Percentiles rank a stretch among this genome's conserved stretches.
phyloP scores from a whole-genome alignment of 2,329 filamentous ascomycete genomes.

The Calonectria henricotiae region DNA sequence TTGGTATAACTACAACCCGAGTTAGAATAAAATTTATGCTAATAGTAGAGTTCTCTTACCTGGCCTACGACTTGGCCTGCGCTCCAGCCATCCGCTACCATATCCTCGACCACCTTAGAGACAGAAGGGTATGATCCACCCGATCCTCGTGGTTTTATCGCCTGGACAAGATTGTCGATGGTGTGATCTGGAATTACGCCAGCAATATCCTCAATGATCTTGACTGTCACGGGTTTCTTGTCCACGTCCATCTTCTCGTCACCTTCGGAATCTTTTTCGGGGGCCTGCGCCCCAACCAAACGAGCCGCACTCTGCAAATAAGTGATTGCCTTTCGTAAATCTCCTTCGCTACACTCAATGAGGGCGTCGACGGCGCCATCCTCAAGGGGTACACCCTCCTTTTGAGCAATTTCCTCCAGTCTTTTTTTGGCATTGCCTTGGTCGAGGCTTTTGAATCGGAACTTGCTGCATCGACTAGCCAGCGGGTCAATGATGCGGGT shows the following conservation, averaged over 20 bases:
- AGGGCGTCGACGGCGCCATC: slow-evolving; percentile 87
- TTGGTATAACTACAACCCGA: slow-evolving; percentile 80
- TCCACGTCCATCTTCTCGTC: slow-evolving; percentile 77
- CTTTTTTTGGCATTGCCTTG: slow-evolving; percentile 86
- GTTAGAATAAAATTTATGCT: slow-evolving; percentile 33
- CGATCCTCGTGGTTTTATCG: slow-evolving; percentile 81
- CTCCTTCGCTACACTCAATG: slow-evolving; percentile 91
- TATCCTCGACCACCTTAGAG: slow-evolving; percentile 85
- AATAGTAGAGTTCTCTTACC: slow-evolving; percentile 62
- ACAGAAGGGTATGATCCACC: slow-evolving; percentile 81
- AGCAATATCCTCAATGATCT: slow-evolving; percentile 93
- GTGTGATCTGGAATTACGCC: slow-evolving; percentile 89
- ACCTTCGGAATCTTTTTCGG: slow-evolving; percentile 65
- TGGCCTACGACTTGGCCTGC: slow-evolving; percentile 89
- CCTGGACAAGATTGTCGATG: slow-evolving; percentile 79
- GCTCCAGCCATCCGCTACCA: slow-evolving; percentile 98
- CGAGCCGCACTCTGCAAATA: slow-evolving; percentile 95
- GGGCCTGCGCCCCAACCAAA: slow-evolving; percentile 80
- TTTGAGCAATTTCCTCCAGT: slow-evolving; percentile 85
- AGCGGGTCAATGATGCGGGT: slow-evolving; percentile 98
- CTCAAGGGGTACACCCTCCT: slow-evolving; percentile 84
- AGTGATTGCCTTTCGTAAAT: slow-evolving; percentile 96
- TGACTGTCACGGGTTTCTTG: slow-evolving; percentile 78
- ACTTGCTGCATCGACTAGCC: slow-evolving; percentile 94
- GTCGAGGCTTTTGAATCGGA: slow-evolving; percentile 96